These are phyloP conservation scores for Alternaria longipes DNA, from an alignment of 2,329 filamentous ascomycete genomes.

Conservation along the genomic window DNA sequence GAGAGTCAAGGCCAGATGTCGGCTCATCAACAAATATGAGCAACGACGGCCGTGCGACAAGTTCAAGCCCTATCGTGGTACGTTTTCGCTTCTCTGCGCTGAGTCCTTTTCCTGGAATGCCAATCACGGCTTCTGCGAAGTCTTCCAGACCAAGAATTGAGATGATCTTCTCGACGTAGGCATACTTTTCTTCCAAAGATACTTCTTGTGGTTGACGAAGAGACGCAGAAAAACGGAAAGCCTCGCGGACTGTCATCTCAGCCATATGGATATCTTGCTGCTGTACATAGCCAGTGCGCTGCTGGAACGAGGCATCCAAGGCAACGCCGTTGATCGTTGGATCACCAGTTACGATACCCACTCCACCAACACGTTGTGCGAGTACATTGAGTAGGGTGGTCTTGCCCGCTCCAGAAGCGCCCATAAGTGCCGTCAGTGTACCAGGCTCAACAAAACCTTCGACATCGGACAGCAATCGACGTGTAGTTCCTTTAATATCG, in stretches of 20 bases:
- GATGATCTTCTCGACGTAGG: constrained; percentile 78
- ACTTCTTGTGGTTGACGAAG: constrained; percentile 72
- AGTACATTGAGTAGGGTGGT: constrained; percentile 85
- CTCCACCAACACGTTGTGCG: constrained; percentile 82
- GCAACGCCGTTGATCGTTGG: constrained; percentile 74
- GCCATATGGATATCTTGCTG: constrained; percentile 68
- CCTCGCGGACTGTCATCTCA: constrained; percentile 70
- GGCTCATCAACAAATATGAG: constrained; percentile 64
- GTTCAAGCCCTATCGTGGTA: constrained; percentile 64
- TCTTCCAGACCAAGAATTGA: constrained; percentile 83
- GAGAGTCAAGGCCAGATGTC: constrained; percentile 81
- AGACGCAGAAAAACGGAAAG: constrained; percentile 80
- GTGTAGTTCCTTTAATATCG: constrained; percentile 68
- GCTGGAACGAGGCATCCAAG: constrained; percentile 80
- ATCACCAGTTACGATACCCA: constrained; percentile 72
- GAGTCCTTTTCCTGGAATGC: constrained; percentile 21
- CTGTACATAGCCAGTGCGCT: constrained; percentile 69
- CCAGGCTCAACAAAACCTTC: constrained; percentile 92
- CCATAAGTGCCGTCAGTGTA: constrained; percentile 82
- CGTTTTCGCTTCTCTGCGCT: constrained; percentile 67
- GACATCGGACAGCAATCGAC: constrained; percentile 49
- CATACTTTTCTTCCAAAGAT: neutral
- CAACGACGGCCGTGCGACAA: constrained; percentile 33
- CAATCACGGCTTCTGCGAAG: constrained; percentile 10
- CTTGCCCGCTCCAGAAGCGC: constrained; percentile 74